phyloP scores from a whole-genome alignment of 192 early-diverging fungal species.

The Podila verticillata region DNA sequence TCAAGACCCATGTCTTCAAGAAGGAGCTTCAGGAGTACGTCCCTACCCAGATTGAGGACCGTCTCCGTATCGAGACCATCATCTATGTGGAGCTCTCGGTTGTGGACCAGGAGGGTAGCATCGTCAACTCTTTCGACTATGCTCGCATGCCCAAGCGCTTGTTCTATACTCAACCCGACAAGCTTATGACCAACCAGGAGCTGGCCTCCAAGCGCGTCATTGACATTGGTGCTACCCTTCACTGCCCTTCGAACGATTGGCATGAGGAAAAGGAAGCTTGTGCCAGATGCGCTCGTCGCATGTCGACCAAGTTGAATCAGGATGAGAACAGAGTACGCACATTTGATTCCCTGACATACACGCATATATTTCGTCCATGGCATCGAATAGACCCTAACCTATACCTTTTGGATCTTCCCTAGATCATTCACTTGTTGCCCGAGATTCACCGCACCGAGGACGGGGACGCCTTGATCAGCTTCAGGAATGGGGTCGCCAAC shows the following conservation, averaged over 20 bases:
- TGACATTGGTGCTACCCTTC: conserved; percentile 32
- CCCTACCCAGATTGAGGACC: conserved; percentile 51
- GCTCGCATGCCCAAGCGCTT: conserved; percentile 47
- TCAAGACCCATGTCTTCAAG: conserved; percentile 52
- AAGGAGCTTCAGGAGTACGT: conserved; percentile 51
- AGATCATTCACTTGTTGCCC: conserved; percentile 51
- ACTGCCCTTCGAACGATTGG: conserved; percentile 49
- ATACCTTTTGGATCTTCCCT: not conserved
- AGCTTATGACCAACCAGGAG: conserved; percentile 43
- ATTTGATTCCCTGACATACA: not conserved
- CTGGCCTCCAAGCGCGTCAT: conserved; percentile 41
- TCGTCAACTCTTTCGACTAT: conserved; percentile 35
- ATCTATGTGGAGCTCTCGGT: conserved; percentile 53
- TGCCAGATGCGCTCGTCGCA: conserved; percentile 46
- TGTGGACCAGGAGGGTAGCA: conserved; percentile 19
- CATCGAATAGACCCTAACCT: not conserved
- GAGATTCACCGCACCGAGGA: conserved; percentile 46
- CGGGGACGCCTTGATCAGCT: conserved; percentile 42
- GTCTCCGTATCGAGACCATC: conserved; percentile 52
- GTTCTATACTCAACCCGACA: conserved; percentile 44
- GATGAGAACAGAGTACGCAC: conserved; percentile 40
- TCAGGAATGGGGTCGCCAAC: conserved; percentile 43
- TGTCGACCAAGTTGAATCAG: conserved; percentile 47
- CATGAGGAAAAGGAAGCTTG: conserved; percentile 51
- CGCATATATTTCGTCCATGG: not conserved